Conservation (phyloP, 1,284 basidiomycete species). For the Polyporus tsugae region DNA sequence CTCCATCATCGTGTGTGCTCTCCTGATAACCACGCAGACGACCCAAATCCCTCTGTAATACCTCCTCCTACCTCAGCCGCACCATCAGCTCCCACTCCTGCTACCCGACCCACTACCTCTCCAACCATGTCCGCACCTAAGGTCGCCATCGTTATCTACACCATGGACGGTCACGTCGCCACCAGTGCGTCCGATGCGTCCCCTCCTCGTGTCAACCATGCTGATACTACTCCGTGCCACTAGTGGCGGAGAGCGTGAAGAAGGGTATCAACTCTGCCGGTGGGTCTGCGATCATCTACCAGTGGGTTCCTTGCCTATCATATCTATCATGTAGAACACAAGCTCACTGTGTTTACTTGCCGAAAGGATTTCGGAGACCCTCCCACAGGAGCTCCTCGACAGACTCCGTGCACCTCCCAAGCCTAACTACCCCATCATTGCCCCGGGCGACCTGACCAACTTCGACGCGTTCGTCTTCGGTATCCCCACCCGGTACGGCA, state of each 20-base stretch:
- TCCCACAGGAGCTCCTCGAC: conserved; percentile 77
- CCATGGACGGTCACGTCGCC: conserved; percentile 83
- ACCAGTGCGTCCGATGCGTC: conserved; percentile 55
- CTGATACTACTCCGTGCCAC: background rate
- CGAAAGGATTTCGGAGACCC: conserved; percentile 82
- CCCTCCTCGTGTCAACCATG: background rate
- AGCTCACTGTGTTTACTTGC: conserved; percentile 7
- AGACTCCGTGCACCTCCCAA: conserved; percentile 83
- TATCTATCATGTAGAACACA: background rate
- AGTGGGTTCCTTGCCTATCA: conserved; percentile 54
- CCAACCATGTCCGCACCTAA: conserved; percentile 53
- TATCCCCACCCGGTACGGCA: conserved; percentile 82
- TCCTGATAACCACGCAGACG: conserved; percentile 42
- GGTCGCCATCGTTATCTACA: conserved; percentile 85
- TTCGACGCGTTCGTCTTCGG: conserved; percentile 79
- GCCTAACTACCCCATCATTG: conserved; percentile 77
- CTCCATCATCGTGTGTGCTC: conserved; percentile 12
- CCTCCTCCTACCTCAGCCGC: conserved; percentile 19
- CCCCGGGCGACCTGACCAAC: conserved; percentile 67
- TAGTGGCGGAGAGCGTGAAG: conserved; percentile 85
- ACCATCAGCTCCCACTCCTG: conserved; percentile 29
- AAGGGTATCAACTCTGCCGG: conserved; percentile 76
- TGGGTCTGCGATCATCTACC: conserved; percentile 77
- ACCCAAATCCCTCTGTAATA: conserved; percentile 31
- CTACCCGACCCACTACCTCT: conserved; percentile 25